These are phyloP conservation scores for Penicillium brasilianum DNA, from an alignment of 2,329 filamentous ascomycete genomes.

Conservation along the genomic window DNA sequence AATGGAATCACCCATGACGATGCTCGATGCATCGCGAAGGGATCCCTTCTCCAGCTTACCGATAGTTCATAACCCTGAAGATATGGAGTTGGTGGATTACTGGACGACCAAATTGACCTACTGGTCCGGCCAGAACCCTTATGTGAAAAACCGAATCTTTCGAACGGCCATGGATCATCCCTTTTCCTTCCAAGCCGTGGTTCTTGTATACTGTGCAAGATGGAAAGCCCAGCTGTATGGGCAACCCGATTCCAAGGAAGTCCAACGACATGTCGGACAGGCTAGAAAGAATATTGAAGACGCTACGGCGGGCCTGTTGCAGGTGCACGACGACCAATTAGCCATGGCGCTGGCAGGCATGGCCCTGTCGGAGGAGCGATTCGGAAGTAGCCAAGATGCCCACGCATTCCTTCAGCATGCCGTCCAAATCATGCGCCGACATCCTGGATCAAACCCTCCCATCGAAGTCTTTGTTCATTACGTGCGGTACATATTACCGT, in stretches of 20 bases:
- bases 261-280: conserved; percentile 36
- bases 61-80: conserved; percentile 31
- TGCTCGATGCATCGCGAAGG: conserved; percentile 36
- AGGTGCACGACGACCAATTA: conserved; percentile 38
- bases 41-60: conserved; percentile 43
- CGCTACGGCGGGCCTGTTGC: conserved; percentile 25
- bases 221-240: conserved; percentile 40
- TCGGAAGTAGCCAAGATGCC: conserved; percentile 38
- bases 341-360: conserved; percentile 43
- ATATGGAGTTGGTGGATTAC: conserved; percentile 41
- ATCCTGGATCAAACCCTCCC: conserved; percentile 30
- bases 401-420: conserved; percentile 38
- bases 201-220: conserved; percentile 46
- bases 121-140: conserved; percentile 49
- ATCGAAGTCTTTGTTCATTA: conserved; percentile 43
- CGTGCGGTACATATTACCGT: conserved; percentile 39
- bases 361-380: conserved; percentile 47
- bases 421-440: conserved; percentile 39
- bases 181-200: conserved; percentile 43
- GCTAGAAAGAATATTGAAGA: conserved; percentile 37
- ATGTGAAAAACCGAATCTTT: conserved; percentile 45
- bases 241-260: conserved; percentile 30
- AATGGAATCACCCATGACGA: conserved; percentile 32
- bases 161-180: conserved; percentile 41
- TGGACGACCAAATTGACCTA: conserved; percentile 46